Percentiles rank a stretch among this genome's conserved stretches.
These are phyloP conservation scores for Biancaea sappan DNA, from an alignment of 306 rosid species.

Conservation along the genomic window DNA sequence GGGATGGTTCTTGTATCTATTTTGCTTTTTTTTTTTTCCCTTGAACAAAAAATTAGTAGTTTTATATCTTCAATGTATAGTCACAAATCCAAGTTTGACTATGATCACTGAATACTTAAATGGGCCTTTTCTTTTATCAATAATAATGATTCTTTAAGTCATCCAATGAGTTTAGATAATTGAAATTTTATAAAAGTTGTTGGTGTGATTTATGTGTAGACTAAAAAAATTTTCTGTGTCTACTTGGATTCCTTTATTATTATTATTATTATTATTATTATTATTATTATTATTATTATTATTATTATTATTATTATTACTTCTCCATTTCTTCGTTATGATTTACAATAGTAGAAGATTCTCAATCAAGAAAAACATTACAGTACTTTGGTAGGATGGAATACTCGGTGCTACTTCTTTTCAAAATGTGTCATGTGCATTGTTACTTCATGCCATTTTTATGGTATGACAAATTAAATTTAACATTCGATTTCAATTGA, in stretches of 20 bases:
- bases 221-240: neutral
- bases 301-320: neutral
- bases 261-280: too few species aligned
- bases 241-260: neutral
- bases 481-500: too few species aligned
- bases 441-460: too few species aligned
- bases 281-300: neutral
- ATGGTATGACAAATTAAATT: too few species aligned
- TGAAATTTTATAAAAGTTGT: neutral
- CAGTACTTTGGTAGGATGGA: too few species aligned
- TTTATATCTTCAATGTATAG: neutral
- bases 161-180: neutral
- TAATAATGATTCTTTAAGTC: neutral
- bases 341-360: neutral
- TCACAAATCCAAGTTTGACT: neutral
- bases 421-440: too few species aligned
- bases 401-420: too few species aligned
- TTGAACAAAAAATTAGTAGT: too few species aligned
- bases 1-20: neutral
- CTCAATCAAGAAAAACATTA: too few species aligned
- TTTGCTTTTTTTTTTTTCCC: too few species aligned
- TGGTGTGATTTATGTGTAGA: neutral
- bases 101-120: neutral
- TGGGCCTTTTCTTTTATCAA: too few species aligned
- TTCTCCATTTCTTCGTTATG: constrained; percentile 8